Base-by-base conservation (phyloP, 208 protist species). In the Crithidia fasciculata region DNA sequence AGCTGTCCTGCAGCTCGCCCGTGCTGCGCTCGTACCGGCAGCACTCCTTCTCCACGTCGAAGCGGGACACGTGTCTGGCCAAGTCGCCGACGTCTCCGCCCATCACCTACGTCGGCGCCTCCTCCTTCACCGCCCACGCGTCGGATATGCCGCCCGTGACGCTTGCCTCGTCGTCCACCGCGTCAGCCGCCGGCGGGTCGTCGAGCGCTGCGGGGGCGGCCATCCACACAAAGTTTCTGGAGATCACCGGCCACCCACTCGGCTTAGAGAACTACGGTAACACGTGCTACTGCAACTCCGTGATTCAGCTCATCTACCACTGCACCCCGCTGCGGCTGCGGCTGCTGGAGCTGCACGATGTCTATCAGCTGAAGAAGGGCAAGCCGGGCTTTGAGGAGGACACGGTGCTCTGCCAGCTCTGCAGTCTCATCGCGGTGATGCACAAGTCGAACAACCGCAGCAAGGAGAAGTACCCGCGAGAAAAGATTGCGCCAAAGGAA, bases 231-330 rank as follows among this genome's bases (percentile, higher is more conserved):
- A 84, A 86, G 28, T 94, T 90, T 53, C 76, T 94, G 39, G 88
- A 91, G 69, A 94, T 94, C 69, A 87, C 81, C 47, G 85, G 89
- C 16, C 76, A 92, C 60, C 87, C 87, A 39, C 67, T 94, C 37
- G 94, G 92, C 7, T 69, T 98, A 10, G 89, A 96, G 76, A 98
- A 98, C 82, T 95, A 92, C 64, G 92, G 92, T 47, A 96, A 95
- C 80, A 97, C 90, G 10, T 98, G 94, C 77, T 98, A 96, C 82
- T 86, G 83, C 74, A 98, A 97, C 81, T 85, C 89, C 3, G 92
- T 97, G 5, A 72, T 98, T 36, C 94, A 98, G 76, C 83, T 95
- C 8, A 83, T 98, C 47, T 98, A 96, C 74, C 92, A 93, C 78
- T 98, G 94, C 77, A 77, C 87, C 9, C 90, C 94, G 58, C 80